These are phyloP conservation scores for Hyaloperonospora arabidopsidis DNA, from an alignment of 352 stramenopile species.

Conservation along the genomic window DNA sequence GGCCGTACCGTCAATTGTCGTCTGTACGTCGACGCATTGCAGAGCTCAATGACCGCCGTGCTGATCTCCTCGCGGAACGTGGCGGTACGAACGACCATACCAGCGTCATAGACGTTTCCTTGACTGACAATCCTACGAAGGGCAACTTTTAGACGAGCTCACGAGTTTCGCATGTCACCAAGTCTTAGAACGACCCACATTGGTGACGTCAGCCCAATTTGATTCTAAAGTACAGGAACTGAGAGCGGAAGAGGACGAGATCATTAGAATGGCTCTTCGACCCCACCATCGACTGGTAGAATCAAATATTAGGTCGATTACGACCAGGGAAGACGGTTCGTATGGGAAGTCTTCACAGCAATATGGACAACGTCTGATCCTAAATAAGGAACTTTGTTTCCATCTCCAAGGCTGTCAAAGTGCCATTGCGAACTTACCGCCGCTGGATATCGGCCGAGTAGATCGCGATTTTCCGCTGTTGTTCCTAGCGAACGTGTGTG, in stretches of 20 bases:
- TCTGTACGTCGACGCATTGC: slow-evolving; percentile 48
- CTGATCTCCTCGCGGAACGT: slow-evolving; percentile 2
- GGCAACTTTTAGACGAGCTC: background rate
- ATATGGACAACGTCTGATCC: background rate
- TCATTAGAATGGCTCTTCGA: slow-evolving; percentile 25
- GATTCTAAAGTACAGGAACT: slow-evolving; percentile 20
- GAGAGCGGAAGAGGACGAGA: slow-evolving; percentile 23
- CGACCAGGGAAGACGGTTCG: background rate
- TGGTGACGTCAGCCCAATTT: slow-evolving; percentile 6
- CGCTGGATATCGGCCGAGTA: slow-evolving; percentile 10
- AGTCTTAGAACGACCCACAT: background rate
- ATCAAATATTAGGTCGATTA: background rate
- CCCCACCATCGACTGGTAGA: background rate
- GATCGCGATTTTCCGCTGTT: slow-evolving; percentile 26
- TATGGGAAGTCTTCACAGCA: background rate
- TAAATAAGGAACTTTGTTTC: slow-evolving; percentile 2
- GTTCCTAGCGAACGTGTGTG: slow-evolving; percentile 29
- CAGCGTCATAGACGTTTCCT: background rate
- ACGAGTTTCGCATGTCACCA: background rate
- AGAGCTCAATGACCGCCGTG: slow-evolving; percentile 19
- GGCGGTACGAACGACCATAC: slow-evolving; percentile 6
- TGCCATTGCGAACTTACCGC: slow-evolving; percentile 2
- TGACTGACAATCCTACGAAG: background rate
- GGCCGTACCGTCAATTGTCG: slow-evolving; percentile 64
- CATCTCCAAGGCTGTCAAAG: slow-evolving; percentile 8